Conservation (phyloP, 306 rosid species). For the Geum urbanum region DNA sequence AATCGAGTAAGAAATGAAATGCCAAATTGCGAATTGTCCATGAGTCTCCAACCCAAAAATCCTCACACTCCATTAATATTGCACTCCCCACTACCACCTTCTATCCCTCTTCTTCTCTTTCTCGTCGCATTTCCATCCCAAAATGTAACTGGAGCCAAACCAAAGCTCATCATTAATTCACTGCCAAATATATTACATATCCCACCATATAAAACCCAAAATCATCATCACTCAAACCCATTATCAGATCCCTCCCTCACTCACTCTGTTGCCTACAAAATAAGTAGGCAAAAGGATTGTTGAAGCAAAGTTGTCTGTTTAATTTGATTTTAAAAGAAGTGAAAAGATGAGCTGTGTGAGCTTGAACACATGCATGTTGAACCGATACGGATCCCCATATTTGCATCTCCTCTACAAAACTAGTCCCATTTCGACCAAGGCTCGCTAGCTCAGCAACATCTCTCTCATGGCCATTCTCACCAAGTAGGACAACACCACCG, state of each 20-base stretch:
- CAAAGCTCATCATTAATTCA: not conserved
- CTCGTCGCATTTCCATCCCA: not conserved
- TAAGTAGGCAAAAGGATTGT: too few relatives aligned
- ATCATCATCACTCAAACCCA: not conserved
- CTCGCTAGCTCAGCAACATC: not conserved
- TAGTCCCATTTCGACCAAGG: constrained; percentile 15
- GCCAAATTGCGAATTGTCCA: not conserved
- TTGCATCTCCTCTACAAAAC: constrained; percentile 12
- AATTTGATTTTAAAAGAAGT: not conserved
- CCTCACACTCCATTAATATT: not conserved
- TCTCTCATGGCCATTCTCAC: constrained; percentile 38
- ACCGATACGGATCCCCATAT: constrained; percentile 39
- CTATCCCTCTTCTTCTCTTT: not conserved
- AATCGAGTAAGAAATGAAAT: not conserved
- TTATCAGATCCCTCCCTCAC: too few relatives aligned
- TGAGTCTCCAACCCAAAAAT: not conserved
- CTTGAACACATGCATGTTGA: constrained; percentile 44
- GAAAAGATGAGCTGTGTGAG: constrained; percentile 40
- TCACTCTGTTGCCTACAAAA: not conserved
- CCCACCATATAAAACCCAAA: not conserved
- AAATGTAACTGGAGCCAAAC: not conserved
- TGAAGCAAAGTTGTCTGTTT: too few relatives aligned
- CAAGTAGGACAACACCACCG: constrained; percentile 8
- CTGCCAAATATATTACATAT: not conserved
- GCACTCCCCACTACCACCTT: not conserved